phyloP scores from a whole-genome alignment of 108 stramenopile genomes.

The Stephanodiscus triporus region DNA sequence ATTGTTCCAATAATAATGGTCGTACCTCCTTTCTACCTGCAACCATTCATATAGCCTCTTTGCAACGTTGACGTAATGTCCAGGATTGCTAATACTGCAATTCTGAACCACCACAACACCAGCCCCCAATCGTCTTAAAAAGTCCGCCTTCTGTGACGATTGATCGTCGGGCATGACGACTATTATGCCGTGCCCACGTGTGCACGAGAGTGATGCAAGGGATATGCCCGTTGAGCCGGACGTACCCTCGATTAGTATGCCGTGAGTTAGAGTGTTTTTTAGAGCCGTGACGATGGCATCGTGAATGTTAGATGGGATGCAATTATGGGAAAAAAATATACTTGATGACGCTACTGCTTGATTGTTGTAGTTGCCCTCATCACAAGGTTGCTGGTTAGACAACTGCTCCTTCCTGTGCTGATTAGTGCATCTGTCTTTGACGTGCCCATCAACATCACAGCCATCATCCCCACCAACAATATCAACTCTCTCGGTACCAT shows the following conservation, averaged over 20 bases:
- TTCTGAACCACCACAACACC: constrained; percentile 84
- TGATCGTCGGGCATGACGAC: constrained; percentile 97
- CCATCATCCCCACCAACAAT: not conserved
- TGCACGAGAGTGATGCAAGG: constrained; percentile 79
- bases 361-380: not conserved
- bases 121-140: constrained; percentile 79
- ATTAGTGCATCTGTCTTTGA: not conserved
- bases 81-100: constrained; percentile 89
- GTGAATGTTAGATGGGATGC: constrained; percentile 32
- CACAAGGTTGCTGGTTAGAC: not conserved
- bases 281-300: constrained; percentile 58
- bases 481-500: not conserved
- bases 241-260: constrained; percentile 95
- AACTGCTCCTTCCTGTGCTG: not conserved
- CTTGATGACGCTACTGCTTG: not conserved
- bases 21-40: constrained; percentile 49
- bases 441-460: not conserved
- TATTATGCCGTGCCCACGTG: constrained; percentile 85
- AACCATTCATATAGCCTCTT: constrained; percentile 59
- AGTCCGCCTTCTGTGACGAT: constrained; percentile 80
- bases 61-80: constrained; percentile 95
- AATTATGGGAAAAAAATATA: not conserved
- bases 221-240: constrained; percentile 97
- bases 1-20: constrained; percentile 39
- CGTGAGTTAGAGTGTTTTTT: constrained; percentile 59